These are phyloP conservation scores for Barnettozyma salicaria DNA, from an alignment of 805 yeast species.

Conservation along the genomic window DNA sequence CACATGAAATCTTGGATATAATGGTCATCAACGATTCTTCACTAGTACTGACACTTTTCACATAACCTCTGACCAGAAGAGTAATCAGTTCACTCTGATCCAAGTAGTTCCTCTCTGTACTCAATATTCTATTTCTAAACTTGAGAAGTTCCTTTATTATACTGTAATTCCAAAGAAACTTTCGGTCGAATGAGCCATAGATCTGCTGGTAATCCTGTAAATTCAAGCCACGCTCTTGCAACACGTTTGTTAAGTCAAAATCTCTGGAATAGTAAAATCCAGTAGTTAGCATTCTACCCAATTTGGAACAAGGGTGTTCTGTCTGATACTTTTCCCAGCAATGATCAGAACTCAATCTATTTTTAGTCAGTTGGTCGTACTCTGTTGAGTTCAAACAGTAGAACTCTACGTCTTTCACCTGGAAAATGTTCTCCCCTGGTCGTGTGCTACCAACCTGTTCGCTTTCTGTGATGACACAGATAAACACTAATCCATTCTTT, in stretches of 20 bases:
- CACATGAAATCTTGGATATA: conserved; percentile 85
- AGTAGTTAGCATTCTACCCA: conserved; percentile 66
- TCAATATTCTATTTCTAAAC: conserved; percentile 63
- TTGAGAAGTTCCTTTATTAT: conserved; percentile 73
- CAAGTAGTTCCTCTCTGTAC: conserved; percentile 47
- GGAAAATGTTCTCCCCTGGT: conserved; percentile 45
- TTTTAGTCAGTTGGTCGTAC: conserved; percentile 36
- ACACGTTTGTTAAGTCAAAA: conserved; percentile 77
- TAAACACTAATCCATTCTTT: conserved; percentile 38
- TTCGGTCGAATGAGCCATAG: conserved; percentile 53
- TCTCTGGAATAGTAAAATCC: conserved; percentile 90
- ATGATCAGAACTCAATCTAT: conserved; percentile 20
- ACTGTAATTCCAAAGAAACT: conserved; percentile 87
- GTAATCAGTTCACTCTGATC: conserved; percentile 72
- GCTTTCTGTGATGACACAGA: conserved; percentile 53
- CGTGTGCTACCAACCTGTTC: conserved; percentile 55
- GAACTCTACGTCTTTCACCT: conserved; percentile 56
- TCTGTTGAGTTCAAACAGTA: conserved; percentile 54
- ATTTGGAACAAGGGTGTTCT: conserved; percentile 76
- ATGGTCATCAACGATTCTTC: conserved; percentile 50
- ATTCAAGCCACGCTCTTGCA: conserved; percentile 64
- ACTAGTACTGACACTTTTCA: conserved; percentile 50
- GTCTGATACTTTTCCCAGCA: conserved; percentile 29
- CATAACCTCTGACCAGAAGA: conserved; percentile 87
- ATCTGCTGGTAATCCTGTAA: conserved; percentile 30